Percentiles rank a stretch among this genome's conserved stretches.
phyloP scores from a whole-genome alignment of 1,284 basidiomycete species.

The Melampsora larici-populina region DNA sequence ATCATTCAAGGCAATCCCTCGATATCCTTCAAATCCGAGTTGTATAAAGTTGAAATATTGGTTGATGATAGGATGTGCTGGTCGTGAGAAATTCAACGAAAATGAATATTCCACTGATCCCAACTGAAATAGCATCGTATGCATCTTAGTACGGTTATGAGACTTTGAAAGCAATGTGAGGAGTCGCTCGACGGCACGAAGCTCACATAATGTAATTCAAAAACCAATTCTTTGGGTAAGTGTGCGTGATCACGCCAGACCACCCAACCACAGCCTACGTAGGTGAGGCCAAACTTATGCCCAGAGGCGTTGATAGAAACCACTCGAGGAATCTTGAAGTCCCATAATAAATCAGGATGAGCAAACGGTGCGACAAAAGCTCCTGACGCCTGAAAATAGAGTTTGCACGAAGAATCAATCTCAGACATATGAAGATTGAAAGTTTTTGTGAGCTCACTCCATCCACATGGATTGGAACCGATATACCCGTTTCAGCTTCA shows the following conservation, averaged over 20 bases:
- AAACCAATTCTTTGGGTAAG: constrained; percentile 81
- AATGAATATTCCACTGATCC: constrained; percentile 68
- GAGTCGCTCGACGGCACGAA: constrained; percentile 44
- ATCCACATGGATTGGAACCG: constrained; percentile 66
- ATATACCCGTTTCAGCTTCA: constrained; percentile 69
- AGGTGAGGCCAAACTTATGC: constrained; percentile 82
- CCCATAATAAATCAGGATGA: constrained; percentile 74
- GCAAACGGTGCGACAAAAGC: constrained; percentile 80
- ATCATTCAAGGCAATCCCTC: constrained; percentile 65
- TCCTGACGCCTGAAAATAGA: constrained; percentile 64
- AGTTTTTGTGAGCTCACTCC: constrained; percentile 51
- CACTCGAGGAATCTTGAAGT: constrained; percentile 79
- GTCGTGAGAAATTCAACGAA: constrained; percentile 91
- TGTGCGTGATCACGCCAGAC: constrained; percentile 69
- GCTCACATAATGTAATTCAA: constrained; percentile 81
- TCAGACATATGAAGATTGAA: no score
- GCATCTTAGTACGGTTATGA: no score
- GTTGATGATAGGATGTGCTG: constrained; percentile 81
- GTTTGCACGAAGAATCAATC: no score
- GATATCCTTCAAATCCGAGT: constrained; percentile 73
- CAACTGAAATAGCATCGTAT: constrained; percentile 50
- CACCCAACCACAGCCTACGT: constrained; percentile 85
- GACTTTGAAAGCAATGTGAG: no score
- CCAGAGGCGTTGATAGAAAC: constrained; percentile 78
- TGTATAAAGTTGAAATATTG: constrained; percentile 75